phyloP scores from a whole-genome alignment of 139 green algal genomes.

The Picochlorum sp. region DNA sequence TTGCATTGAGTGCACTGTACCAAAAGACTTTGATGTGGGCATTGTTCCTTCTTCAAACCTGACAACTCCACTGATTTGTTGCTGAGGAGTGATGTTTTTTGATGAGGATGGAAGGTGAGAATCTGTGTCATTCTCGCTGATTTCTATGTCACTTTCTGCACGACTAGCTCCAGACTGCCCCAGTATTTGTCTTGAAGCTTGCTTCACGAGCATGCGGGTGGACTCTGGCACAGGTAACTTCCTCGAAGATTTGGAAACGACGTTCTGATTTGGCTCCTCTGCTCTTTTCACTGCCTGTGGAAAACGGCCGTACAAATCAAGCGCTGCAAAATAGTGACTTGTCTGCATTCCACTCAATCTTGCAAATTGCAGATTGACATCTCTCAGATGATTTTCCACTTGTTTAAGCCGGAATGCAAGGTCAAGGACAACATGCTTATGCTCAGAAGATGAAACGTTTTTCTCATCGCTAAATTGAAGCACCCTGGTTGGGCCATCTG shows the following conservation, averaged over 20 bases:
- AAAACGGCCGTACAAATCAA: constrained; percentile 44
- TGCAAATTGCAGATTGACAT: constrained; percentile 34
- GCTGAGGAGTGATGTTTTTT: not conserved
- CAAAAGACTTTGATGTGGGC: no score
- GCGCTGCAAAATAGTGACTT: constrained; percentile 1
- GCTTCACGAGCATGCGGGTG: not conserved
- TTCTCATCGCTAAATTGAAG: constrained; percentile 71
- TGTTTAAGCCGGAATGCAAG: constrained; percentile 44
- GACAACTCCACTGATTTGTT: not conserved
- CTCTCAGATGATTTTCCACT: constrained; percentile 39
- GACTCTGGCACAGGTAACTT: constrained; percentile 17
- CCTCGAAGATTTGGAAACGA: constrained; percentile 5
- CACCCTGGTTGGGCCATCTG: constrained; percentile 78
- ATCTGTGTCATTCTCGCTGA: no score
- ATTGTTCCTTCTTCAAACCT: not conserved
- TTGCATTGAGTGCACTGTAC: not conserved
- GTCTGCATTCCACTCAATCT: constrained; percentile 31
- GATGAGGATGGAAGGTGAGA: not conserved
- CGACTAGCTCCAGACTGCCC: not conserved
- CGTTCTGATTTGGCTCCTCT: not conserved
- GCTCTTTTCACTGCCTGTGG: not conserved
- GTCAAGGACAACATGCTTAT: constrained; percentile 50
- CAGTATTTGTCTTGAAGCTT: constrained; percentile 9
- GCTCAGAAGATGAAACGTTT: constrained; percentile 31
- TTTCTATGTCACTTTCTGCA: no score